Evolutionary conservation across 2,329 filamentous ascomycete genomes (phyloP).

Genomic region (Ascocoryne sarcoides): DNA sequence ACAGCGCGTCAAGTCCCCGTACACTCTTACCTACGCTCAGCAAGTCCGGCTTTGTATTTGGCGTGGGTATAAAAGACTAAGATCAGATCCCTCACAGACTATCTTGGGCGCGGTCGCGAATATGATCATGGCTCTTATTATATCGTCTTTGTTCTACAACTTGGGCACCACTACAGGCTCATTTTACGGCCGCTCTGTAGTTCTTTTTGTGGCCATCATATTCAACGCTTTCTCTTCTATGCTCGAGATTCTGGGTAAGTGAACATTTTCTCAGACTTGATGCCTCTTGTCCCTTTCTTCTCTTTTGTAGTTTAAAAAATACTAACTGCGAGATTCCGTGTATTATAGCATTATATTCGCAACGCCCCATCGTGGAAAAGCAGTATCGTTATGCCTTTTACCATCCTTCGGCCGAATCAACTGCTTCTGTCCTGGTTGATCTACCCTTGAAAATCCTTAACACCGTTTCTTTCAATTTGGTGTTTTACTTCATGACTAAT

Average conservation of each 20-base stretch:
- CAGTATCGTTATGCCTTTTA: constrained; percentile 51
- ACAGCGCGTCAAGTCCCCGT: constrained; percentile 43
- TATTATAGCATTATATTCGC: constrained; percentile 28
- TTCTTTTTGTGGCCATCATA: constrained; percentile 33
- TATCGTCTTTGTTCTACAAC: background rate
- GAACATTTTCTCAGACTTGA: constrained; percentile 51
- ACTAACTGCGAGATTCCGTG: constrained; percentile 59
- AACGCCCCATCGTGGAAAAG: constrained; percentile 51
- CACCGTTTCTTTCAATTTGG: constrained; percentile 44
- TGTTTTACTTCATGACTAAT: constrained; percentile 72
- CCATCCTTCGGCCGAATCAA: constrained; percentile 50
- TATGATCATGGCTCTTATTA: background rate
- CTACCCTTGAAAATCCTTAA: constrained; percentile 45
- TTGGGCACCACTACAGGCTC: background rate
- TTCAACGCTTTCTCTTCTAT: constrained; percentile 53
- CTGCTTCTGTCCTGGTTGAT: constrained; percentile 46
- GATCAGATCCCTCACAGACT: background rate
- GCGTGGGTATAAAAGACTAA: constrained; percentile 56
- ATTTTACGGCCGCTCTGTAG: background rate
- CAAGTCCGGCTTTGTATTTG: constrained; percentile 52
- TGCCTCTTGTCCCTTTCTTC: constrained; percentile 54
- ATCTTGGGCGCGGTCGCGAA: background rate
- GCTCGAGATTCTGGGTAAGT: constrained; percentile 61
- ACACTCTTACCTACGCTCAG: constrained; percentile 54
- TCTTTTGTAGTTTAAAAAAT: constrained; percentile 53